Evolutionary conservation across 1,139 yeast genomes (phyloP), one percentile per base, ranked within the genome.

Genomic region (Candida smagusa): DNA sequence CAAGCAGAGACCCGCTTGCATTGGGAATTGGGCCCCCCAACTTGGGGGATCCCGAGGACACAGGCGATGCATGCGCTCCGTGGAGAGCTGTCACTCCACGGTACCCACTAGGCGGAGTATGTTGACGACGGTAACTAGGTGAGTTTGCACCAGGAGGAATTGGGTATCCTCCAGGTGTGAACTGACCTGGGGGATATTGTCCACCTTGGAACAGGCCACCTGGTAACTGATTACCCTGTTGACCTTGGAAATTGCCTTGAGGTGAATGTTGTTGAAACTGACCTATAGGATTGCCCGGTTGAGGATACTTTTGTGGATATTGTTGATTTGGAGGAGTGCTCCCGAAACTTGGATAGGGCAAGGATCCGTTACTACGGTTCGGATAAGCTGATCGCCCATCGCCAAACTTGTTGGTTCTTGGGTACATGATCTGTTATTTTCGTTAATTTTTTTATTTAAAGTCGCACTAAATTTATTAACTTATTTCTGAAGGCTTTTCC

Each of bases 1-100:
- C 33, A 8, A n/a, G 23, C 9, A 23, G 12, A 9, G 31, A 33
- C 33, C 16, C 28, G 12, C 34, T 12, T 7, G 19, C 19, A 24
- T 35, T 35, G 31, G 41, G 37, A 23, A 34, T 26, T 21, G 36
- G 31, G 29, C 39, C 35, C 28, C 35, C 25, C 24, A 21, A 19
- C 27, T 32, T 23, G 31, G 32, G 36, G 24, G 37, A 28, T 12
- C 38, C 40, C 26, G 26, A 23, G 6, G 11, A 9, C 19, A 13
- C 6, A 19, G 29, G 25, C 9, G 36, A 7, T 9, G 33, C 34
- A 25, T 32, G 36, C 21, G 40, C 30, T 9, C 37, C 40, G 13
- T 39, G 42, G 9, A 34, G 30, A n/a, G 34, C 39, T 13, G 19
- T 33, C 33, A 22, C 34, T 28, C 23, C 33, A 9, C 30, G 33